These are phyloP conservation scores for Neoboletus magnificus DNA, from an alignment of 768 basidiomycete species.

Conservation along the genomic window DNA sequence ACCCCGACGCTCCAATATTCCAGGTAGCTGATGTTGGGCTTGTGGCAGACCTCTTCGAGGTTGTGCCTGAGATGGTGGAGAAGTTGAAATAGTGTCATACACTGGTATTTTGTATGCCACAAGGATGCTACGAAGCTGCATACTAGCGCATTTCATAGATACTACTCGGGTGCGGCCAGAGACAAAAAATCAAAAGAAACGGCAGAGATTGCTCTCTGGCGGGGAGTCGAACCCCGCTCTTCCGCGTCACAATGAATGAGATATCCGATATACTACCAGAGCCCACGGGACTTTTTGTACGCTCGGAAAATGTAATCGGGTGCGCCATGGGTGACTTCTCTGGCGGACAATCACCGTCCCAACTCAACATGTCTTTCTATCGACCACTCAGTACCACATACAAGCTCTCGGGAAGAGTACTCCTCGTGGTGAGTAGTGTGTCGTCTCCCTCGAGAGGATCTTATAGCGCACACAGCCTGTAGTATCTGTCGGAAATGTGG, in stretches of 20 bases:
- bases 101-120: slow-evolving; percentile 16
- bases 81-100: slow-evolving; percentile 60
- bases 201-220: slow-evolving; percentile 33
- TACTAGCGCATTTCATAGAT: background rate
- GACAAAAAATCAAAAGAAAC: background rate
- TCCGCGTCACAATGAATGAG: slow-evolving; percentile 27
- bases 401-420: slow-evolving; percentile 28
- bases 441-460: background rate
- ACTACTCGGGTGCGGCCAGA: background rate
- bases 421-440: slow-evolving; percentile 27
- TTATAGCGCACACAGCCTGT: slow-evolving; percentile 46
- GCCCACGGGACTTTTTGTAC: background rate
- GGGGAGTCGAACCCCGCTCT: slow-evolving; percentile 46
- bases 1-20: slow-evolving; percentile 97
- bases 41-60: slow-evolving; percentile 90
- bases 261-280: slow-evolving; percentile 51
- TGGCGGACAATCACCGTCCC: background rate
- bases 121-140: background rate
- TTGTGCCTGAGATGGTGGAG: slow-evolving; percentile 84
- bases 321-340: background rate
- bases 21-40: slow-evolving; percentile 96
- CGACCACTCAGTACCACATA: slow-evolving; percentile 21
- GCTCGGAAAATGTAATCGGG: background rate
- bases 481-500: slow-evolving; percentile 77
- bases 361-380: slow-evolving; percentile 30